These are phyloP conservation scores for Leishmania braziliensis DNA, from an alignment of 208 protist species.

Conservation along the genomic window DNA sequence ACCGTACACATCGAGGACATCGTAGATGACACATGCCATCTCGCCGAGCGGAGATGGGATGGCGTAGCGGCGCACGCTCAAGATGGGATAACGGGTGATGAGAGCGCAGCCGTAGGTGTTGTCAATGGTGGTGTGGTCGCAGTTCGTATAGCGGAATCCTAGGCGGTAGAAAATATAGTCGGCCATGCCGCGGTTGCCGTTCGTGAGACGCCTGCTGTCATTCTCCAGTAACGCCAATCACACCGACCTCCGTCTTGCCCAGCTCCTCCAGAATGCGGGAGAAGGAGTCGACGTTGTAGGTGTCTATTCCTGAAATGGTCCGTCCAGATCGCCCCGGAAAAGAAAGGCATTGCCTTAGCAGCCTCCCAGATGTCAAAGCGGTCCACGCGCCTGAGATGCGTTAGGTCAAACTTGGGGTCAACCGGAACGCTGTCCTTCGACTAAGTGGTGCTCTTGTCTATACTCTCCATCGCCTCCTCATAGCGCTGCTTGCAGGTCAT, in stretches of 20 bases:
- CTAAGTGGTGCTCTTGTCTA: conserved; percentile 48
- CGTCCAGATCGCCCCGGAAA: conserved; percentile 85
- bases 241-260: conserved; percentile 43
- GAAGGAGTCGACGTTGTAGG: conserved; percentile 76
- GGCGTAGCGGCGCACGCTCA: conserved; percentile 65
- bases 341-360: conserved; percentile 69
- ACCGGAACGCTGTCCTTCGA: conserved; percentile 16
- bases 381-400: conserved; percentile 29
- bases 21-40: conserved; percentile 70
- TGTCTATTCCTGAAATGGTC: conserved; percentile 79
- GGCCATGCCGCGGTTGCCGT: conserved; percentile 78
- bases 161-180: conserved; percentile 80
- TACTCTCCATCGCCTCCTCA: conserved; percentile 34
- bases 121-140: conserved; percentile 75
- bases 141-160: conserved; percentile 77
- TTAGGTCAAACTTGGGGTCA: conserved; percentile 26
- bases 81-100: conserved; percentile 78
- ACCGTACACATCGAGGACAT: conserved; percentile 70
- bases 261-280: conserved; percentile 52
- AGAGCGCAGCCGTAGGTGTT: conserved; percentile 84
- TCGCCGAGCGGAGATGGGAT: conserved; percentile 78
- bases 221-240: conserved; percentile 76
- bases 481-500: conserved; percentile 30
- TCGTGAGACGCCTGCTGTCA: conserved; percentile 73
- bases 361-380: conserved; percentile 57